phyloP scores from a whole-genome alignment of 2,329 filamentous ascomycete genomes.

The Cercospora sesami region DNA sequence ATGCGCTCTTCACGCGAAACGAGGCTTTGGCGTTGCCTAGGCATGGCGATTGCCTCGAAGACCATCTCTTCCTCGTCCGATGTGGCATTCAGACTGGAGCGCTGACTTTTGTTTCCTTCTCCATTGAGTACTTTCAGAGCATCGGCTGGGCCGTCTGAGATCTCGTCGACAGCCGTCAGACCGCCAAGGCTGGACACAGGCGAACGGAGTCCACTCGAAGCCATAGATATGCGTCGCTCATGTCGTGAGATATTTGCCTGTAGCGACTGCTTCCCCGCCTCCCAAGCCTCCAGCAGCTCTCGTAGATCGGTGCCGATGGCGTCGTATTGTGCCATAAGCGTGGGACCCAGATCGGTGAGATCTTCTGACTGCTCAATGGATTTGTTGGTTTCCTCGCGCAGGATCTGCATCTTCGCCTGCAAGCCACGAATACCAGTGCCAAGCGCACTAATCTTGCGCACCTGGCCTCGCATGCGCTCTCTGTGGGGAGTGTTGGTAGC shows the following conservation, averaged over 20 bases:
- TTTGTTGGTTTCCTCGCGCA: slow-evolving; percentile 84
- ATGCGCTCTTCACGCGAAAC: slow-evolving; percentile 86
- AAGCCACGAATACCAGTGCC: slow-evolving; percentile 88
- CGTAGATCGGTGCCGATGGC: slow-evolving; percentile 87
- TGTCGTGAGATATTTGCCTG: slow-evolving; percentile 79
- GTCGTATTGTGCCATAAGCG: slow-evolving; percentile 86
- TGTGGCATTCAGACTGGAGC: slow-evolving; percentile 53
- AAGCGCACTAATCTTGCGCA: slow-evolving; percentile 82
- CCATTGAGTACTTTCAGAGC: slow-evolving; percentile 79
- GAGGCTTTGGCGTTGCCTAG: slow-evolving; percentile 57
- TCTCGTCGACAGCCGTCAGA: slow-evolving; percentile 57
- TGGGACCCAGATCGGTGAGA: slow-evolving; percentile 66
- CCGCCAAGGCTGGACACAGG: slow-evolving; percentile 62
- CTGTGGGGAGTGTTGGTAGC: slow-evolving; percentile 63
- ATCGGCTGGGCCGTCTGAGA: slow-evolving; percentile 59
- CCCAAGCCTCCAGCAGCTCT: slow-evolving; percentile 53
- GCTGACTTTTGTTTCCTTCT: slow-evolving; percentile 49
- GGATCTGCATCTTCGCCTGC: slow-evolving; percentile 89
- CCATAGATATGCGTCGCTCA: slow-evolving; percentile 59
- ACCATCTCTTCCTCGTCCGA: slow-evolving; percentile 66
- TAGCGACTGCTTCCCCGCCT: slow-evolving; percentile 72
- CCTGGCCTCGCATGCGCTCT: slow-evolving; percentile 80
- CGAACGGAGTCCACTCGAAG: slow-evolving; percentile 48
- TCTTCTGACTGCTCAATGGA: slow-evolving; percentile 68
- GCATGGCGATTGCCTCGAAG: slow-evolving; percentile 85